A percentile compares a stretch with the other conserved stretches of the same genome.
phyloP scores from a whole-genome alignment of 164 flowering plant genomes.

The Taxillus chinensis region DNA sequence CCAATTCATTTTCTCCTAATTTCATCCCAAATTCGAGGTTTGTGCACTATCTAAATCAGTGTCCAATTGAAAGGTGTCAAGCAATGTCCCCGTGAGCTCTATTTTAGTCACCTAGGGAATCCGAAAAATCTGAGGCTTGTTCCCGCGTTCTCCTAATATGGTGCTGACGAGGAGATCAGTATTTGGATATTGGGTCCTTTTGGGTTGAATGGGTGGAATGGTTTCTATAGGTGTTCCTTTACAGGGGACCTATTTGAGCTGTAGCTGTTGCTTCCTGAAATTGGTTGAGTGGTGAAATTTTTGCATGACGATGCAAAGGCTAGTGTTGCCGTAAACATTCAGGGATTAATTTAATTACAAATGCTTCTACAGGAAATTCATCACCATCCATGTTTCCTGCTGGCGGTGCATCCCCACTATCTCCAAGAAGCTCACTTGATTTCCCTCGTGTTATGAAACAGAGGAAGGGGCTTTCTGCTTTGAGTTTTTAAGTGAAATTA shows the following conservation, averaged over 20 bases:
- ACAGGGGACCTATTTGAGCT: constrained; percentile 72
- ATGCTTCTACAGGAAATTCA: constrained; percentile 45
- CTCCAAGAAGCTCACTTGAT: constrained; percentile 90
- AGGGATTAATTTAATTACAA: constrained; percentile 47
- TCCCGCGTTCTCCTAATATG: background rate
- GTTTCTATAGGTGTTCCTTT: constrained; percentile 39
- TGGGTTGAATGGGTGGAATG: constrained; percentile 50
- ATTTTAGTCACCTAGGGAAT: background rate
- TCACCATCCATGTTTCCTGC: constrained; percentile 97
- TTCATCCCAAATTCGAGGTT: background rate
- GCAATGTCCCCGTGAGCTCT: constrained; percentile 5
- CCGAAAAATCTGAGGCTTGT: constrained; percentile 5
- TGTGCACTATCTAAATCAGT: background rate
- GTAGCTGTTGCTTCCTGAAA: constrained; percentile 88
- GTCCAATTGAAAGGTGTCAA: constrained; percentile 1
- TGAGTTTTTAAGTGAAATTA: constrained; percentile 81
- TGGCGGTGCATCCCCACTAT: constrained; percentile 94
- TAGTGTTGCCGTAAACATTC: constrained; percentile 54
- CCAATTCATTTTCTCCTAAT: background rate
- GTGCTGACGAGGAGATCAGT: constrained; percentile 11
- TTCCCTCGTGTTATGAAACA: constrained; percentile 85
- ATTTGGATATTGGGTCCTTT: constrained; percentile 11
- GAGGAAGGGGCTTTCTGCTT: constrained; percentile 62
- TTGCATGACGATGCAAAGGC: constrained; percentile 83
- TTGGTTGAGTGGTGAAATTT: constrained; percentile 63